Evolutionary conservation across 2,329 filamentous ascomycete genomes (phyloP).

Genomic region (Calonectria pseudoturangicola): DNA sequence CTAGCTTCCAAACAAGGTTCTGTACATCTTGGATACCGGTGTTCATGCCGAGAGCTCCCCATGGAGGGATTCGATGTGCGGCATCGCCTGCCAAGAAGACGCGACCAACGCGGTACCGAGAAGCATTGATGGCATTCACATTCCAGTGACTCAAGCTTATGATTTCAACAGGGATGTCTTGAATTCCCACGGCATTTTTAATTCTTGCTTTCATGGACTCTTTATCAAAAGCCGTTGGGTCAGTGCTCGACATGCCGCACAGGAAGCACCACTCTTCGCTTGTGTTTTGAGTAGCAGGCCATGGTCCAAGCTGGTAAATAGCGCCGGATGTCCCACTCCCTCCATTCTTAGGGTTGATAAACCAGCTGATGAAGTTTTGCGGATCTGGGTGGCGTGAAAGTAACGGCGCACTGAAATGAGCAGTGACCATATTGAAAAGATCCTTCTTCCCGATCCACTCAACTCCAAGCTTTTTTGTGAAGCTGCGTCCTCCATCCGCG

Average conservation of each 20-base stretch:
- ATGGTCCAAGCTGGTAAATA: constrained; percentile 27
- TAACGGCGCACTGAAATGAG: constrained; percentile 27
- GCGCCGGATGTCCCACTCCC: constrained; percentile 28
- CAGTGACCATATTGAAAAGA: constrained; percentile 29
- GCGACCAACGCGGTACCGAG: constrained; percentile 14
- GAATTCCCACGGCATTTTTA: constrained; percentile 3
- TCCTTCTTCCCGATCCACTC: constrained; percentile 24
- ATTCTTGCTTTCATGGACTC: constrained; percentile 8
- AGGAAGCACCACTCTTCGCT: constrained; percentile 27
- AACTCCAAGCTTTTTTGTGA: constrained; percentile 5
- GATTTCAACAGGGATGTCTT: constrained; percentile 11
- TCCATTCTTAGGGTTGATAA: constrained; percentile 4
- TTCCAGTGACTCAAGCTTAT: constrained; percentile 17
- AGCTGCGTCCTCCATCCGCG: constrained; percentile 26
- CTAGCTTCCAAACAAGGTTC: constrained; percentile 27
- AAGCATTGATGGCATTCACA: constrained; percentile 29
- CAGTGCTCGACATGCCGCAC: constrained; percentile 2
- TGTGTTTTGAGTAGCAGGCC: constrained; percentile 8
- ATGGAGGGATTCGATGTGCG: constrained; percentile 22
- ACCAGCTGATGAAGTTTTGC: constrained; percentile 28
- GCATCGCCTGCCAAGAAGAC: constrained; percentile 28
- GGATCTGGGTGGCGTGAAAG: constrained; percentile 12
- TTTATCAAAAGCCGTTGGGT: constrained; percentile 7
- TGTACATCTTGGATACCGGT: constrained; percentile 28
- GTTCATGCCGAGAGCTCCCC: constrained; percentile 33